phyloP scores from a whole-genome alignment of 2,329 filamentous ascomycete genomes.

The Aspergillus ibericus region DNA sequence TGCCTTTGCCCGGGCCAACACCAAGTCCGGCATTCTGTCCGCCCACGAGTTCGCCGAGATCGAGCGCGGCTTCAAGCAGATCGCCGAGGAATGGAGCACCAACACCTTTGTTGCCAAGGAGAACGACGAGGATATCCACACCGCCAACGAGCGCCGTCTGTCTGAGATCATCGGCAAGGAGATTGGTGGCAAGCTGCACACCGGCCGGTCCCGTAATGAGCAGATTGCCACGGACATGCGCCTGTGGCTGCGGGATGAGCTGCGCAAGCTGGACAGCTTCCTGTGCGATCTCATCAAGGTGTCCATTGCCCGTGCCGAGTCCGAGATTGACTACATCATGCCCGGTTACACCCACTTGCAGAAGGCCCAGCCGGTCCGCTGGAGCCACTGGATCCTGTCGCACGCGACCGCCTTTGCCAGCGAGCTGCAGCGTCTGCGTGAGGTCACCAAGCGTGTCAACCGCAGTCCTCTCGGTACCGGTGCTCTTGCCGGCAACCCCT shows the following conservation, averaged over 20 bases:
- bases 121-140: slow-evolving; percentile 63
- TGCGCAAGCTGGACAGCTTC: slow-evolving; percentile 67
- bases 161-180: slow-evolving; percentile 86
- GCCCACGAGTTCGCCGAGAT: slow-evolving; percentile 71
- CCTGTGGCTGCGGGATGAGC: slow-evolving; percentile 77
- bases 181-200: slow-evolving; percentile 85
- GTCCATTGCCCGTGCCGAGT: slow-evolving; percentile 67
- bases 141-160: slow-evolving; percentile 69
- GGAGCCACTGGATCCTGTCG: slow-evolving; percentile 78
- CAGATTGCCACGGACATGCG: slow-evolving; percentile 90
- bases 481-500: slow-evolving; percentile 78
- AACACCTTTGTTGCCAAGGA: slow-evolving; percentile 38
- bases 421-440: slow-evolving; percentile 74
- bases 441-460: slow-evolving; percentile 75
- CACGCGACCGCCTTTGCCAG: slow-evolving; percentile 69
- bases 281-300: slow-evolving; percentile 70
- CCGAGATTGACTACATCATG: slow-evolving; percentile 76
- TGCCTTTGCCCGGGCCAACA: slow-evolving; percentile 78
- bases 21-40: slow-evolving; percentile 71
- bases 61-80: slow-evolving; percentile 66
- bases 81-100: slow-evolving; percentile 48
- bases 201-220: slow-evolving; percentile 82
- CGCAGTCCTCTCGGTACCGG: slow-evolving; percentile 69
- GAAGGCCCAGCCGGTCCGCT: slow-evolving; percentile 76
- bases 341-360: slow-evolving; percentile 88